Conservation (phyloP, 257 asterid species). For the Nicotiana noctiflora region DNA sequence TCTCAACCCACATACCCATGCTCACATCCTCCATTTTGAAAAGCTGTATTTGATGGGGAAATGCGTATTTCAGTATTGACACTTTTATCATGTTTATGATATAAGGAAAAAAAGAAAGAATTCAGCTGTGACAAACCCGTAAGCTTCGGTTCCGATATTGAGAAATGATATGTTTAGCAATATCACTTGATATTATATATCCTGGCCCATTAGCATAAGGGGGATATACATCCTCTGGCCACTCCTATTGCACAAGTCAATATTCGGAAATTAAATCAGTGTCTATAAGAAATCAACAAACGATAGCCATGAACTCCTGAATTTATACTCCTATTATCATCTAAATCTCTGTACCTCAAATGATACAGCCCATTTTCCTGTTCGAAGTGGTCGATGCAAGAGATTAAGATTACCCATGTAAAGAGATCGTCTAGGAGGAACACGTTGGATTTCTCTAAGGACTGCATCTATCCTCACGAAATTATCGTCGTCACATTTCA, state of each 20-base stretch:
- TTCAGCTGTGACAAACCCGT: slow-evolving; percentile 42
- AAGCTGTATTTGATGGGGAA: slow-evolving; percentile 34
- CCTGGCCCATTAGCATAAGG: slow-evolving; percentile 99
- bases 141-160: slow-evolving; percentile 57
- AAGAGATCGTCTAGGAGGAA: slow-evolving; percentile 48
- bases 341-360: slow-evolving; percentile 49
- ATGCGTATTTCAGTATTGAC: background rate
- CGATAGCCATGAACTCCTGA: background rate
- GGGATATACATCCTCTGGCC: slow-evolving; percentile 97
- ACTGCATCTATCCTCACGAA: slow-evolving; percentile 72
- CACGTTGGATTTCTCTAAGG: slow-evolving; percentile 56
- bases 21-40: slow-evolving; percentile 99
- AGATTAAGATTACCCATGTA: slow-evolving; percentile 93
- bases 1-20: slow-evolving; percentile 99
- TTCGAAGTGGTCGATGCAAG: slow-evolving; percentile 88
- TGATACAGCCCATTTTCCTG: slow-evolving; percentile 96
- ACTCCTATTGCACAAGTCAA: slow-evolving; percentile 49
- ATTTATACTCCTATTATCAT: background rate
- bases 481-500: slow-evolving; percentile 96
- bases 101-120: background rate
- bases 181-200: slow-evolving; percentile 76
- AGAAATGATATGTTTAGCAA: slow-evolving; percentile 56
- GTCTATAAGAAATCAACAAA: background rate
- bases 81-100: background rate
- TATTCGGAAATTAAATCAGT: background rate